Percentiles rank a stretch among this genome's conserved stretches.
phyloP scores from a whole-genome alignment of 192 early-diverging fungal species.

The Coemansia sp. region DNA sequence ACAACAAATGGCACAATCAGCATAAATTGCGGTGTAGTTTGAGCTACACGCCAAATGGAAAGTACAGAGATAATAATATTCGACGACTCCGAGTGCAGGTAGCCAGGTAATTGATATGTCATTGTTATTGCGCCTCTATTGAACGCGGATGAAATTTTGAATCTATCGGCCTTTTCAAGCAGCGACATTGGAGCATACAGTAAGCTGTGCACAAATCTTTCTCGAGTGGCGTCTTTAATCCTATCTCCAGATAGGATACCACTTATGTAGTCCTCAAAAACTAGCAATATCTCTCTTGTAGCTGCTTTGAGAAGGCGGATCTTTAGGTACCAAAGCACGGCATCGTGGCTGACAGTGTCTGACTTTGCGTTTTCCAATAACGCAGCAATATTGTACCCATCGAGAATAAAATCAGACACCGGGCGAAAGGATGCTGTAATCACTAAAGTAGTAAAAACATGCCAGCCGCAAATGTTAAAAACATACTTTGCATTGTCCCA shows the following conservation, averaged over 20 bases:
- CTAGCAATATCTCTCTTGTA: neutral
- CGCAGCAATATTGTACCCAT: constrained; percentile 21
- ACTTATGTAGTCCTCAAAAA: neutral
- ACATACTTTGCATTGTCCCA: neutral
- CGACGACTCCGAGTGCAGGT: neutral
- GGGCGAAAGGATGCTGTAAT: neutral
- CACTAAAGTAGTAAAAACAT: neutral
- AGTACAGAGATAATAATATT: neutral
- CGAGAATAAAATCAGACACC: constrained; percentile 17
- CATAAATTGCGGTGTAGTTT: constrained; percentile 14
- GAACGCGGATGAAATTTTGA: neutral
- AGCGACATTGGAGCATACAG: constrained; percentile 1
- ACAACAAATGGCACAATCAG: constrained; percentile 10
- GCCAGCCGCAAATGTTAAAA: neutral
- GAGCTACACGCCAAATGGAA: neutral
- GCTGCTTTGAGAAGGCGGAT: neutral
- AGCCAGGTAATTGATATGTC: neutral
- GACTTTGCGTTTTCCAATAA: constrained; percentile 1
- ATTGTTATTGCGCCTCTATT: neutral
- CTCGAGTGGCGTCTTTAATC: neutral
- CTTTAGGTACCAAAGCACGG: neutral
- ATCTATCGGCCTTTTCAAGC: neutral
- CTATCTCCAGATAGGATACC: neutral
- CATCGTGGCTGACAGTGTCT: neutral
- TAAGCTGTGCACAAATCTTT: neutral